Evolutionary conservation across 1,284 basidiomycete genomes (phyloP), one percentile per base, ranked within the genome.

Genomic region (Sporisorium exsertum): DNA sequence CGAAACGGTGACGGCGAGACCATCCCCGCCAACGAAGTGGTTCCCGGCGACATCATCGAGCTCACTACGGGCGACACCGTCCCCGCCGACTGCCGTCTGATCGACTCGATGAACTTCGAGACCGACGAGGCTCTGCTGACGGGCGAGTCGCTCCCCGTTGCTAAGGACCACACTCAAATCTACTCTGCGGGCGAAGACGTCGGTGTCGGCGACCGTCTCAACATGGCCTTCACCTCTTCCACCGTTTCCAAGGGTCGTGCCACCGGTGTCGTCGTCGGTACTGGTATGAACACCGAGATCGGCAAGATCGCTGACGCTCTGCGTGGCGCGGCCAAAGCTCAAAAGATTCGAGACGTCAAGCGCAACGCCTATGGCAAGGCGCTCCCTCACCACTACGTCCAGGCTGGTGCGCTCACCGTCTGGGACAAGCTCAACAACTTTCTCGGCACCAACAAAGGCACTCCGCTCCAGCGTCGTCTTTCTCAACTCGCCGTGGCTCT

Each of bases 71-170:
- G 83, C 29, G 82, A 84, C 62, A 83, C 82, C 0, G 77, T 85
- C 8, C 83, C 83, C 12, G 83, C 81, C 37, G 83, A 85, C 46
- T 70, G 81, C 60, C 79, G 83, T 29, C 71, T 85, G 16, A 70
- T 85, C 67, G 83, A 84, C 59, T 72, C 79, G 42, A 82, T 79
- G 76, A 84, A 85, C 70, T 84, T 85, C 24, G 83, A 85, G 70
- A 76, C 88, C 20, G 91, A 91, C 67, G 91, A 92, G 81, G 90
- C 90, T 5, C 87, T 92, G 35, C 87, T 92, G n/a, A 92, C 91
- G 1, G 91, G 91, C 55, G 90, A 91, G 80, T 89, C 88, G 13
- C 83, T 91, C 18, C 91, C 91, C 64, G 90, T 91, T 15, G 85
- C 87, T 32, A 92, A 92, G 85, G 88, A 83, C 46, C 75, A 77